These are phyloP conservation scores for Trichoderma sp. DNA, from an alignment of 2,329 filamentous ascomycete genomes.

Conservation along the genomic window DNA sequence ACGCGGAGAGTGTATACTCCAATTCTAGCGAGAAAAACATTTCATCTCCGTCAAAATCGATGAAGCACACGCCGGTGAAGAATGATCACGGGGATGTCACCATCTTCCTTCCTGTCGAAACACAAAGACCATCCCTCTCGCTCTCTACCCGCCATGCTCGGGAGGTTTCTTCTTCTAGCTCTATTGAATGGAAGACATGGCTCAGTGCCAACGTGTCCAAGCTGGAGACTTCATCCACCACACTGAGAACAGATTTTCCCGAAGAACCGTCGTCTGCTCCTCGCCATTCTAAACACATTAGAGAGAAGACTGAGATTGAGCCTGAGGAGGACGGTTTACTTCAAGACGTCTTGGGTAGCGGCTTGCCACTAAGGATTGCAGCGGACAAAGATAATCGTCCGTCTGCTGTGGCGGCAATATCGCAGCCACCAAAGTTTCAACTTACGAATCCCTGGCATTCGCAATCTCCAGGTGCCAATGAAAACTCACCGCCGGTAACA, in stretches of 20 bases:
- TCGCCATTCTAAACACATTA: slow-evolving; percentile 47
- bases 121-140: slow-evolving; percentile 33
- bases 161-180: slow-evolving; percentile 50
- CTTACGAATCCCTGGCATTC: not conserved
- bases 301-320: slow-evolving; percentile 56
- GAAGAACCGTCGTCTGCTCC: slow-evolving; percentile 19
- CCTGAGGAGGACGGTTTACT: slow-evolving; percentile 33
- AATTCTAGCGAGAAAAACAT: slow-evolving; percentile 35
- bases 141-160: slow-evolving; percentile 38
- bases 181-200: slow-evolving; percentile 60
- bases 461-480: slow-evolving; percentile 9
- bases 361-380: slow-evolving; percentile 13
- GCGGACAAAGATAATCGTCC: not conserved
- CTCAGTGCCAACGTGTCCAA: slow-evolving; percentile 57
- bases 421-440: not conserved
- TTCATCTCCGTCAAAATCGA: not conserved
- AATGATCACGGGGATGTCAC: slow-evolving; percentile 27
- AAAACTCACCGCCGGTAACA: slow-evolving; percentile 28
- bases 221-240: slow-evolving; percentile 42
- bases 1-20: slow-evolving; percentile 58
- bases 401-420: not conserved
- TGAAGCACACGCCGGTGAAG: no score
- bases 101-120: slow-evolving; percentile 18
- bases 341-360: not conserved
- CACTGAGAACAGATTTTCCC: slow-evolving; percentile 25